Base-by-base conservation (phyloP, 2,329 filamentous ascomycete species). In the Fonsecaea erecta region DNA sequence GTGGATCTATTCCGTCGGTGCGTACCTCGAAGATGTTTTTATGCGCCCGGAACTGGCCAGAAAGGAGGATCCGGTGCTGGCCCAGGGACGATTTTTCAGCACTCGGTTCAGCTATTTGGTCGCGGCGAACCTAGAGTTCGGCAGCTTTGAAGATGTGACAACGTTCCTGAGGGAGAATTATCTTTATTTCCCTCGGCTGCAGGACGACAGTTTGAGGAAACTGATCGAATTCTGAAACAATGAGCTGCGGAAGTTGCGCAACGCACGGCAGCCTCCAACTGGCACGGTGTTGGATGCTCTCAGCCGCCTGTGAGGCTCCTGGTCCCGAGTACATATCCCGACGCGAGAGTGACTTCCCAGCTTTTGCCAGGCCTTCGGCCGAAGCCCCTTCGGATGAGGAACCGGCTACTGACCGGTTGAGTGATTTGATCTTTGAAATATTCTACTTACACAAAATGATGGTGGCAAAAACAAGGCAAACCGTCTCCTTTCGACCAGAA, bases 21-120 rank as follows among this genome's bases (percentile, higher is more conserved):
- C 56, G 12, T 59, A 59, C 30, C 16, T 59, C 8, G 56, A 59
- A 21, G 56, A 59, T 11, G 56, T 59, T 5, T 59, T 59, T 28
- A 32, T 59, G 56, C 37, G 40, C 6, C 56, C 56, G 1, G 40
- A 59, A n/a, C 24, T 57, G 8, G 16, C 32, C 6, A n/a, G 40
- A 21, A 59, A 59, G 40, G 56, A 30, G 1, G 56, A 51, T 21
- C 56, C 37, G 3, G 56, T 59, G 16, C 26, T 35, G 26, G 6
- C 43, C 1, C 21, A 59, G n/a, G 30, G 28, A 14, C 43, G 30
- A 11, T 59, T 59, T 28, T 59, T 59, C 40, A 59, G 26, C 37
- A 59, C 30, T 16, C 26, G 56, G 18, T 59, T 59, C 9, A 30
- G 37, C 24, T 59, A 59, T 12, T 18, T 59, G 56, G 56, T 59